phyloP scores from a whole-genome alignment of 371 early-diverging fungal species.

The Synchytrium microbalum region DNA sequence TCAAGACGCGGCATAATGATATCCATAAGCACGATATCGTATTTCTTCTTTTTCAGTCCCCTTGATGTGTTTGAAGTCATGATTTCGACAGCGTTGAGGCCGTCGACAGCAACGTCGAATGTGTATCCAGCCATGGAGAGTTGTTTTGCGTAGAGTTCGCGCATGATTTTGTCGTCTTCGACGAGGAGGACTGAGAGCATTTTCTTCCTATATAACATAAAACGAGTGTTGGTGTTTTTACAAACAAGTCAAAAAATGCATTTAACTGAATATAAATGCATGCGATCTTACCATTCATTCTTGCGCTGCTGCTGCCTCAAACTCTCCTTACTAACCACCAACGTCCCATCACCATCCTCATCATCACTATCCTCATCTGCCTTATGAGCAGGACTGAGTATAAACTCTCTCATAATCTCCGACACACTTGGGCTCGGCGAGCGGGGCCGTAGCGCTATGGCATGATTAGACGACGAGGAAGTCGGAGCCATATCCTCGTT shows the following conservation, averaged over 20 bases:
- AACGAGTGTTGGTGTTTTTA: too few relatives aligned
- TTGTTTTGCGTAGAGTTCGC: conserved; percentile 52
- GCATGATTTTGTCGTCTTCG: conserved; percentile 67
- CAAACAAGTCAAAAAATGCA: too few relatives aligned
- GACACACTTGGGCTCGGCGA: not conserved
- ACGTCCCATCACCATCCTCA: not conserved
- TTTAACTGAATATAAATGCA: too few relatives aligned
- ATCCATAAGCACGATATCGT: conserved; percentile 75
- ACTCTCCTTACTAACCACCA: too few relatives aligned
- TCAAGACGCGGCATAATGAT: conserved; percentile 70
- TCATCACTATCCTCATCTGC: not conserved
- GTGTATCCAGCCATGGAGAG: conserved; percentile 61
- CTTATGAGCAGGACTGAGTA: not conserved
- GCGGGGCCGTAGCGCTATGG: too few relatives aligned
- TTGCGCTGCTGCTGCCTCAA: too few relatives aligned
- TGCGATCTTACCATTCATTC: too few relatives aligned
- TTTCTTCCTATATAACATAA: too few relatives aligned
- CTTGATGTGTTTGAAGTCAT: conserved; percentile 25
- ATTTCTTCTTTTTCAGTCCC: conserved; percentile 39
- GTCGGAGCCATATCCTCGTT: too few relatives aligned
- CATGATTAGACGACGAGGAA: too few relatives aligned
- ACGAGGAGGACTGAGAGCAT: conserved; percentile 52
- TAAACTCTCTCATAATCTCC: not conserved
- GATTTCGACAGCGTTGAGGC: conserved; percentile 59
- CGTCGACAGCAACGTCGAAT: conserved; percentile 66